Conservation (phyloP, 257 asterid species). For the Scutellaria minor region DNA sequence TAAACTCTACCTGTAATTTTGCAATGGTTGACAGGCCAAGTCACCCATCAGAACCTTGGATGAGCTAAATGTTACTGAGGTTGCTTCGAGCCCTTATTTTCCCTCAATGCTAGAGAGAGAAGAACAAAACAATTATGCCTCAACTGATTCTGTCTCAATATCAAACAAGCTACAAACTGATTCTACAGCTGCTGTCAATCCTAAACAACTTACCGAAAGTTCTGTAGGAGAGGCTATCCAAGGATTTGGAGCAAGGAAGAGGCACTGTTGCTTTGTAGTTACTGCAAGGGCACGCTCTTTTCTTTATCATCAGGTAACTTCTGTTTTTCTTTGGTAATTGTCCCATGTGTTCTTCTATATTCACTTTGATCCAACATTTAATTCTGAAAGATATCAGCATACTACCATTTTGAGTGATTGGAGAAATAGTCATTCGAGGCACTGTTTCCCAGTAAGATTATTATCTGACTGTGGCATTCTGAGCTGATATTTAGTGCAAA, state of each 20-base stretch:
- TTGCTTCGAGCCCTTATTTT: slow-evolving; percentile 66
- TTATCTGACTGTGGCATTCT: not conserved
- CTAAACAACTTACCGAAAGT: slow-evolving; percentile 41
- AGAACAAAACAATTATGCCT: slow-evolving; percentile 43
- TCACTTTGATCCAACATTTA: slow-evolving; percentile 4
- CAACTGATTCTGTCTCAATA: slow-evolving; percentile 39
- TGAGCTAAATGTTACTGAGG: slow-evolving; percentile 75
- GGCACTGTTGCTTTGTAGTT: slow-evolving; percentile 76
- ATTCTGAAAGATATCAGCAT: not conserved
- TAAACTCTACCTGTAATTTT: slow-evolving; percentile 9
- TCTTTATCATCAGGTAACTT: slow-evolving; percentile 88
- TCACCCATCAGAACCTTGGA: slow-evolving; percentile 85
- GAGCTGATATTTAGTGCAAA: not conserved
- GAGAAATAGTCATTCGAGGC: slow-evolving; percentile 2
- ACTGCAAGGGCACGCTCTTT: slow-evolving; percentile 93
- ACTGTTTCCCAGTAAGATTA: not conserved
- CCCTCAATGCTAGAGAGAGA: slow-evolving; percentile 64
- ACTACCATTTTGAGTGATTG: slow-evolving; percentile 2
- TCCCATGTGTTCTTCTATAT: slow-evolving; percentile 12
- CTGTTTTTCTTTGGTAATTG: slow-evolving; percentile 29
- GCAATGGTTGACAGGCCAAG: slow-evolving; percentile 70
- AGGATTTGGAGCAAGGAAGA: slow-evolving; percentile 71
- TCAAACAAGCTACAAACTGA: slow-evolving; percentile 45
- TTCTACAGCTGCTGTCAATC: slow-evolving; percentile 36
- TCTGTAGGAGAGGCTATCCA: slow-evolving; percentile 41